Evolutionary conservation across 495 filamentous ascomycete species (phyloP).

Genomic region (Talaromyces liani): DNA sequence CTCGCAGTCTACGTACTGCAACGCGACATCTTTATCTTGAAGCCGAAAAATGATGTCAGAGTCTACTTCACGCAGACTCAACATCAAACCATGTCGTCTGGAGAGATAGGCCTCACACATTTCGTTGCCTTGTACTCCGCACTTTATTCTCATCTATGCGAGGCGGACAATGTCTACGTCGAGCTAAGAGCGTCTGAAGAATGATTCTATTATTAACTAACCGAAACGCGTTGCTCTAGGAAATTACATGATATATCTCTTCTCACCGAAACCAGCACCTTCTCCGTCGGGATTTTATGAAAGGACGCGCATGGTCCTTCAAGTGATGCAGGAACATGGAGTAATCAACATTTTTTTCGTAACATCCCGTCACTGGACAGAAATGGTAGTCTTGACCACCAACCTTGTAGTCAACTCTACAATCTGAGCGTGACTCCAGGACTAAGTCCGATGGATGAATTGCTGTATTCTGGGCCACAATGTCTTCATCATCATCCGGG

Average conservation of each 20-base stretch:
- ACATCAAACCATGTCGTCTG: background rate
- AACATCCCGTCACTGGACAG: background rate
- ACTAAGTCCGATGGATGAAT: background rate
- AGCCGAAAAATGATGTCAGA: background rate
- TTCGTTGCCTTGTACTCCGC: background rate
- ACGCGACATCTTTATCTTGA: no score
- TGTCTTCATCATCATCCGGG: background rate
- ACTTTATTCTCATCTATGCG: background rate
- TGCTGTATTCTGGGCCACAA: conserved; percentile 1
- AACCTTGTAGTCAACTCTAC: background rate
- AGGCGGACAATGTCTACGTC: background rate
- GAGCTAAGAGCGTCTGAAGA: background rate
- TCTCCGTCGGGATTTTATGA: background rate
- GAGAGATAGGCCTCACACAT: background rate
- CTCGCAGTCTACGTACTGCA: background rate
- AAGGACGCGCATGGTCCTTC: background rate
- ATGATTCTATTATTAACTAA: background rate
- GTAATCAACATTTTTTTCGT: conserved; percentile 2
- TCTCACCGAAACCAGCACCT: background rate
- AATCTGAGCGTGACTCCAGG: background rate
- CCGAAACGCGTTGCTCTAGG: background rate
- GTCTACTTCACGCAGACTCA: background rate
- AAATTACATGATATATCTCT: background rate
- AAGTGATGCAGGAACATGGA: background rate
- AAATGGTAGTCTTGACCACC: background rate